Base-by-base conservation (phyloP, 2,329 filamentous ascomycete genomes). In the Ophiosphaerella narmari region DNA sequence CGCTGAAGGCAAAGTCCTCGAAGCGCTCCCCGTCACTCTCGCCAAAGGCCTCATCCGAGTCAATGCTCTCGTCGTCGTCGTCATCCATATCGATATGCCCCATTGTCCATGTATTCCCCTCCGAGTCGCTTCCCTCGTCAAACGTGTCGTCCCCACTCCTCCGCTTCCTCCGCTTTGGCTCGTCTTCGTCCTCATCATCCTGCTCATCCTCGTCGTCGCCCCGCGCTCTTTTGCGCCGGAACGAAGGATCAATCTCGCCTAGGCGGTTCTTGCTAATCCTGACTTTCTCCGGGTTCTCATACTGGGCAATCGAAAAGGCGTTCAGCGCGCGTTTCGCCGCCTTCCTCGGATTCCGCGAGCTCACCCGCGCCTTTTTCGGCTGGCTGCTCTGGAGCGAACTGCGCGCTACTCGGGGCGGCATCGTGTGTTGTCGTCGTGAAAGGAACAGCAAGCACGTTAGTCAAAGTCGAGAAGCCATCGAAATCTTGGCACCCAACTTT, bases 11-110 rank as follows among this genome's bases (percentile, higher is more conserved):
- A 63, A 87, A 95, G 9, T 86, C 89, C 57, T 91, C 85, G 59
- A 96, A 95, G 55, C 82, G 83, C 68, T 96, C 92, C 65, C 94
- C 87, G 65, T 96, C 92, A 63, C 90, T 94, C 58, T 90, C 87
- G 3, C 91, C 90, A 78, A 96, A 91, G 2, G 93, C 92, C 65
- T 95, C 90, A 68, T 89, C 86, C 59, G 84, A 87, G 67, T 89
- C 86, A 48, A 90, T 77, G 54, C 88, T 85, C 46, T 82, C 85
- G 62, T 89, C 87, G 54, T 88, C 81, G 45, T 87, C 85, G 38
- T 82, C 83, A n/a, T 48, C 45, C 14, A 42, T 39, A 41, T 82
- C 83, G 18, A 87, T 84, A 40, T 85, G 77, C 23, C 92, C 91
- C 43, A 96, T 79, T 42, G 82, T 86, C 91, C 91, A 96, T 66